A percentile compares a stretch with the other conserved stretches of the same genome.
These are phyloP conservation scores for Mariannaea sp. DNA, from an alignment of 2,329 filamentous ascomycete genomes.

Conservation along the genomic window DNA sequence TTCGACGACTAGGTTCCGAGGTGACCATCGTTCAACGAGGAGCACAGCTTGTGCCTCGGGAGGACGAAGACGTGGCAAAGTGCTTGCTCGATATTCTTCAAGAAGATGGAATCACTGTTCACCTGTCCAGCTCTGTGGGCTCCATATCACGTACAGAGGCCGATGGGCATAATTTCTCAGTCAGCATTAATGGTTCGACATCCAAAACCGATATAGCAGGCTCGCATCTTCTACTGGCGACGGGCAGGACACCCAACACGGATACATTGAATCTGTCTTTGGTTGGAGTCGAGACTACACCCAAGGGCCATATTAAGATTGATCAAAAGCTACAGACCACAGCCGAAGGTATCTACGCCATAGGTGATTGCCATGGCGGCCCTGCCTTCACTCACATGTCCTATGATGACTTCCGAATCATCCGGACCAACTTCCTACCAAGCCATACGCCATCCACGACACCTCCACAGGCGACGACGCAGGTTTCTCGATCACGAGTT, in stretches of 20 bases:
- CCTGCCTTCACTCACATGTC: slow-evolving; percentile 61
- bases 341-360: slow-evolving; percentile 49
- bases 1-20: slow-evolving; percentile 53
- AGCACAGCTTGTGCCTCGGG: slow-evolving; percentile 48
- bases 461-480: slow-evolving; percentile 34
- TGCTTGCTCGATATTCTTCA: slow-evolving; percentile 48
- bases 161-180: slow-evolving; percentile 20
- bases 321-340: slow-evolving; percentile 52
- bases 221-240: slow-evolving; percentile 56
- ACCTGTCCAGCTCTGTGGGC: slow-evolving; percentile 43
- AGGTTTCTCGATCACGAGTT: slow-evolving; percentile 37
- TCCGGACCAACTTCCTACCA: slow-evolving; percentile 51
- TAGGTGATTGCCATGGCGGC: slow-evolving; percentile 58
- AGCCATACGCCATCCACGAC: slow-evolving; percentile 31
- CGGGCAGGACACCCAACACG: slow-evolving; percentile 57
- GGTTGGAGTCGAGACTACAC: slow-evolving; percentile 48
- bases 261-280: slow-evolving; percentile 48
- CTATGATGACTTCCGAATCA: slow-evolving; percentile 60
- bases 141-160: slow-evolving; percentile 30
- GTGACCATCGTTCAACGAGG: slow-evolving; percentile 55
- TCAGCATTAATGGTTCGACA: slow-evolving; percentile 28
- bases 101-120: slow-evolving; percentile 52
- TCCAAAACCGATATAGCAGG: slow-evolving; percentile 39
- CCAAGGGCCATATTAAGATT: slow-evolving; percentile 50
- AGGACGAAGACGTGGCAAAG: slow-evolving; percentile 55